Base-by-base conservation (phyloP, 768 basidiomycete genomes). In the Pisolithus sp. region DNA sequence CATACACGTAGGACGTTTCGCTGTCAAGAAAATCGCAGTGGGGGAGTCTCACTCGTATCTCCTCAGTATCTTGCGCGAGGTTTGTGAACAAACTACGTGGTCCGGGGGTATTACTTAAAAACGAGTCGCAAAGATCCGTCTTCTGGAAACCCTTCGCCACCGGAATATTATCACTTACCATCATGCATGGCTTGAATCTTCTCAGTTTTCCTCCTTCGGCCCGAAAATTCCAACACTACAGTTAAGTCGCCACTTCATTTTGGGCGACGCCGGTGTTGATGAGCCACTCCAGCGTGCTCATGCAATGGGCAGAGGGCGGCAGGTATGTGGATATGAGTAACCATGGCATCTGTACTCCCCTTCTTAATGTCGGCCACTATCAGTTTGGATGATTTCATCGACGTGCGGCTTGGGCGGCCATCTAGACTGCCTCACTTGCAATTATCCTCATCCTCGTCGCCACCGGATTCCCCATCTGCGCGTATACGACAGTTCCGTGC, bases 1-100 rank as follows among this genome's bases (percentile, higher is more conserved):
- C 44, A 24, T 39, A 51, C 10, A 12, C 44, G 21, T 57, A 80
- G 89, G 89, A 26, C 85, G 84, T 58, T 96, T 94, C 65, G 94
- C 94, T 0, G 89, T 96, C 44, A 98, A 98, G 73, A 97, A 96
- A 67, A 92, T 98, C 20, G 93, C 95, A 0, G 89, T 97, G 0
- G 93, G 93, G 45, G 82, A 90, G 62, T 94, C 91, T 0, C 88
- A 92, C 58, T 76, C 83, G 2, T 94, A 94, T 70, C 74, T 95
- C 6, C 70, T 93, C 38, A 84, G 83, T 46, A 93, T 89, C 50
- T 72, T 94, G 37, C 81, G 82, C 41, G 93, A 94, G 73, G 83
- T 78, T 42, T 44, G 72, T 55, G 39, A 40, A n/a, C 42, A 34
- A 15, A 45, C 17, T 52, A 18, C 20, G 1, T 39, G 7, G 42